Evolutionary conservation across 768 basidiomycete species (phyloP), one percentile per base, ranked within the genome.

Genomic region (Neoboletus subvelutipes): DNA sequence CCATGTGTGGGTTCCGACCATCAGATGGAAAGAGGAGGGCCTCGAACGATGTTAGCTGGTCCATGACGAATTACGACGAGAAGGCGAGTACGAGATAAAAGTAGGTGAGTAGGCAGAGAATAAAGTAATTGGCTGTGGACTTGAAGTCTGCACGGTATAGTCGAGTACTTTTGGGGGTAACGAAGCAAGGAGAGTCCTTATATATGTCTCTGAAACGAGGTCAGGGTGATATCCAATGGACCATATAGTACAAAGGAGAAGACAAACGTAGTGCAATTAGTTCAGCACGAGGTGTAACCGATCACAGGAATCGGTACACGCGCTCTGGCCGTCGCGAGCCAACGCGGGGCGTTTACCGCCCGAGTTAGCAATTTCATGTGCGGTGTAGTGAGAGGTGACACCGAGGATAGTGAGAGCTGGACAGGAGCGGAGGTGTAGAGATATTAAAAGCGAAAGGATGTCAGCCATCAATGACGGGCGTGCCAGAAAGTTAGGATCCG

Each of bases 1-100:
- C 86, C 53, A 91, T 73, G 45, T 86, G 84, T 18, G 90, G 88
- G 24, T 85, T 81, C 39, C 88, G 87, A 55, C 83, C 85, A 59
- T 92, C 90, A 36, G 86, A 83, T 28, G 90, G 89, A 68, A 92
- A 87, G 58, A 92, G 77, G 61, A 92, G 82, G 45, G 87, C 87
- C 24, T 88, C 83, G 66, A 79, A 86, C n/a, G 81, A 76, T 31
- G 76, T 69, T 57, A 87, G 74, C 60, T 83, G 80, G 65, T 87
- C 86, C 88, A 90, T 90, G 54, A 61, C 34, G 43, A 61, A 65
- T 62, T 63, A 53, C 10, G 55, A 43, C 26, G 55, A 43, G 56
- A 45, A 55, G 54, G 50, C 18, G 58, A 39, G 45, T 61, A 66
- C 37, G 57, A 65, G 55, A 59, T 58, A 56, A 54, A 36, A 51